Percentiles rank a stretch among this genome's conserved stretches.
Evolutionary conservation across 2,329 filamentous ascomycete species (phyloP).

Genomic region (Gnomoniopsis smithogilvyi): DNA sequence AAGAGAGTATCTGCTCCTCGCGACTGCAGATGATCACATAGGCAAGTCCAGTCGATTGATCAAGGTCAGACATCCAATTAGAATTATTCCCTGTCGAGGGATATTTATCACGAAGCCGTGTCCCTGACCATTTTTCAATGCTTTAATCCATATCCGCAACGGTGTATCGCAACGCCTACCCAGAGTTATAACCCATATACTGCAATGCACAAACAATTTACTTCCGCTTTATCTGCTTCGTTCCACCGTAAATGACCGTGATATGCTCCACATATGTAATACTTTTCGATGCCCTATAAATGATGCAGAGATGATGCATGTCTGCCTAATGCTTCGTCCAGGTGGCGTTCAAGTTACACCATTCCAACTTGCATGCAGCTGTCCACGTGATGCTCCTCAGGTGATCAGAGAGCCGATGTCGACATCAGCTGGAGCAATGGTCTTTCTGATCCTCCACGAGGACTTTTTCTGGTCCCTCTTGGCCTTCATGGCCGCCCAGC

Average conservation of each 20-base stretch:
- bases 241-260: conserved; percentile 8
- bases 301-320: background rate
- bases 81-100: conserved; percentile 15
- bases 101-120: conserved; percentile 17
- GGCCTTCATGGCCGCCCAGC: conserved; percentile 68
- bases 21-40: background rate
- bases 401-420: conserved; percentile 37
- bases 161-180: conserved; percentile 11
- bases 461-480: conserved; percentile 67
- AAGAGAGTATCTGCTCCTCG: background rate
- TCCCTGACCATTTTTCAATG: conserved; percentile 12
- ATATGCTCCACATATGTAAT: conserved; percentile 11
- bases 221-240: conserved; percentile 2
- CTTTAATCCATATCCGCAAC: conserved; percentile 4
- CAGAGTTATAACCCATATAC: conserved; percentile 2
- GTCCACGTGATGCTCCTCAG: background rate
- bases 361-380: background rate
- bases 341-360: background rate
- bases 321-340: background rate
- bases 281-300: conserved; percentile 9
- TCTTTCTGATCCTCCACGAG: conserved; percentile 63
- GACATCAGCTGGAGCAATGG: conserved; percentile 31
- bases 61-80: conserved; percentile 15
- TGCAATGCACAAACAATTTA: conserved; percentile 12
- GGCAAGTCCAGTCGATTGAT: background rate